These are phyloP conservation scores for Talaromyces verruculosus DNA, from an alignment of 2,329 filamentous ascomycete genomes.

Conservation along the genomic window DNA sequence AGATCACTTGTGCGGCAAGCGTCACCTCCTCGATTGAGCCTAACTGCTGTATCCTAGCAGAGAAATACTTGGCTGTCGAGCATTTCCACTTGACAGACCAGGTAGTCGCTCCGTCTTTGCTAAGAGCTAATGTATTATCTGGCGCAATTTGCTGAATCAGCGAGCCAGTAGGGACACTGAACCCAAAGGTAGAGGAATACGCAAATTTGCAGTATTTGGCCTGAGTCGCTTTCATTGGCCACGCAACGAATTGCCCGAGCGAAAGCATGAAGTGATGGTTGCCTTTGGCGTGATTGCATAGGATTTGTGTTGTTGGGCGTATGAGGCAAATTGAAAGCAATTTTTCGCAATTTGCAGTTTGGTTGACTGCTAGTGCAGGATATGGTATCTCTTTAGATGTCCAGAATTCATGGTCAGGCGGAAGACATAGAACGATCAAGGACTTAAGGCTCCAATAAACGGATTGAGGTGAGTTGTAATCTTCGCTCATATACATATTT, in stretches of 20 bases:
- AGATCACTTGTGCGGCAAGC: neutral
- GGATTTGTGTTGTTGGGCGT: constrained; percentile 52
- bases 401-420: neutral
- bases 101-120: constrained; percentile 72
- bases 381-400: neutral
- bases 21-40: neutral
- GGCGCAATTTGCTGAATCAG: constrained; percentile 76
- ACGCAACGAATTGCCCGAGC: constrained; percentile 77
- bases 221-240: constrained; percentile 77
- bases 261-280: constrained; percentile 74
- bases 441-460: neutral
- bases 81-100: constrained; percentile 49
- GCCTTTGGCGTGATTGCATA: constrained; percentile 70
- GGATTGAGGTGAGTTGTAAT: neutral
- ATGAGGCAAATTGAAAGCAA: neutral
- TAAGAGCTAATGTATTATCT: constrained; percentile 72
- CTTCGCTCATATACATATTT: neutral
- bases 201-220: constrained; percentile 80
- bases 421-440: neutral
- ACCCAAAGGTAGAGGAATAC: constrained; percentile 72
- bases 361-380: neutral
- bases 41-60: neutral
- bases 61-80: neutral
- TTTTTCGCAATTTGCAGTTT: neutral
- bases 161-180: constrained; percentile 72